Conservation (phyloP, 2,329 filamentous ascomycete genomes). For the Microdochium nivale region DNA sequence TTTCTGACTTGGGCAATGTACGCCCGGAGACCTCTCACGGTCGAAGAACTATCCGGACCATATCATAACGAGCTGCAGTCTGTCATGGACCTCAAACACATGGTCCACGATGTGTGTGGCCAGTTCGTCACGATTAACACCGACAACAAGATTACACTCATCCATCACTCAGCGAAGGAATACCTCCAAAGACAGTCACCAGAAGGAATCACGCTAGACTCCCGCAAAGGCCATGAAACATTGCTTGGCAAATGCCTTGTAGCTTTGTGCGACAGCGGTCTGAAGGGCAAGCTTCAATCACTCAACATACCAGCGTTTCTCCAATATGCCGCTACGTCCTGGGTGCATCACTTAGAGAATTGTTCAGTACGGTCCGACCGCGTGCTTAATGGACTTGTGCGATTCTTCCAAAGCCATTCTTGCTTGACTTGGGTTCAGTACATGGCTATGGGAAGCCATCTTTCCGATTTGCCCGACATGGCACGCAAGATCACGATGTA, state of each 20-base stretch:
- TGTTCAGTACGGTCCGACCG: slow-evolving; percentile 7
- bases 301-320: slow-evolving; percentile 6
- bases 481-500: slow-evolving; percentile 6
- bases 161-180: slow-evolving; percentile 10
- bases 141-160: slow-evolving; percentile 5
- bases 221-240: slow-evolving; percentile 4
- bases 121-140: slow-evolving; percentile 10
- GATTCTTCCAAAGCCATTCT: slow-evolving; percentile 10
- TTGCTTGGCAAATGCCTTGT: slow-evolving; percentile 8
- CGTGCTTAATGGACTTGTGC: slow-evolving; percentile 7
- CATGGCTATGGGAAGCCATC: slow-evolving; percentile 8
- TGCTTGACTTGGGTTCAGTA: slow-evolving; percentile 16
- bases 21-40: slow-evolving; percentile 7
- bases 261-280: slow-evolving; percentile 7
- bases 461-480: slow-evolving; percentile 6
- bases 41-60: slow-evolving; percentile 7
- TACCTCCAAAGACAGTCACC: slow-evolving; percentile 4
- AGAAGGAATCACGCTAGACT: slow-evolving; percentile 4
- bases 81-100: slow-evolving; percentile 10
- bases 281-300: slow-evolving; percentile 6
- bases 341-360: slow-evolving; percentile 10
- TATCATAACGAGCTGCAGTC: slow-evolving; percentile 3
- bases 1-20: slow-evolving; percentile 12
- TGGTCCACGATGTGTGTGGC: slow-evolving; percentile 9
- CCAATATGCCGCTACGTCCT: slow-evolving; percentile 11